Evolutionary conservation across 768 basidiomycete genomes (phyloP), one percentile per base, ranked within the genome.

Genomic region (Suillus weaverae): DNA sequence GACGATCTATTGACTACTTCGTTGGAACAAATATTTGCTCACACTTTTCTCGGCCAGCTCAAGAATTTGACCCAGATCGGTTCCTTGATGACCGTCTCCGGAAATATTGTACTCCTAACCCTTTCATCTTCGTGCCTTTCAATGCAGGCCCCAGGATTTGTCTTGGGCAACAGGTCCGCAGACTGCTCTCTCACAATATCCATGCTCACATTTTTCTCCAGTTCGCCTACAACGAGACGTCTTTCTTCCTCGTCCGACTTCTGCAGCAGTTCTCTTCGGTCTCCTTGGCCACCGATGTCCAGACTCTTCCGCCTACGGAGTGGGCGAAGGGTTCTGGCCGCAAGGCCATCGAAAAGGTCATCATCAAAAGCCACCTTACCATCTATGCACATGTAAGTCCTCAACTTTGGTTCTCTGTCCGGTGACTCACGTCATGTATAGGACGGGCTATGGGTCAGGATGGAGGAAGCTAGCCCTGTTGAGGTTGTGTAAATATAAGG

Each of bases 221-320:
- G 83, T 89, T 89, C 68, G 88, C 89, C 6, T 89, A 89, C 73
- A 81, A 88, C 65, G 86, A 89, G 70, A 75, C 81, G 3, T 88
- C 87, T 1, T 90, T 86, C 74, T 82, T 89, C 74, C 79, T 90
- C 51, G 79, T 86, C 54, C 81, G 85, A 11, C 76, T 90, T 9
- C 72, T 89, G 7, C 89, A 90, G 70, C 71, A 72, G 11, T 88
- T 87, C 73, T 80, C 80, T 4, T 69, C 70, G 2, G 73, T 90
- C 46, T 68, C 73, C 3, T 77, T 86, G 26, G 83, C 80, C 2
- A 73, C 72, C 5, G 81, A 83, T 16, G 81, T 81, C 0, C 85
- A 85, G 7, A 78, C 80, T 2, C 74, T 72, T 32, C 81, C 86
- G 4, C 86, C 86, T 0, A 66, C 73, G 1, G 74, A 75, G 13